These are phyloP conservation scores for Quercus alba DNA, from an alignment of 306 rosid genomes.

Conservation along the genomic window DNA sequence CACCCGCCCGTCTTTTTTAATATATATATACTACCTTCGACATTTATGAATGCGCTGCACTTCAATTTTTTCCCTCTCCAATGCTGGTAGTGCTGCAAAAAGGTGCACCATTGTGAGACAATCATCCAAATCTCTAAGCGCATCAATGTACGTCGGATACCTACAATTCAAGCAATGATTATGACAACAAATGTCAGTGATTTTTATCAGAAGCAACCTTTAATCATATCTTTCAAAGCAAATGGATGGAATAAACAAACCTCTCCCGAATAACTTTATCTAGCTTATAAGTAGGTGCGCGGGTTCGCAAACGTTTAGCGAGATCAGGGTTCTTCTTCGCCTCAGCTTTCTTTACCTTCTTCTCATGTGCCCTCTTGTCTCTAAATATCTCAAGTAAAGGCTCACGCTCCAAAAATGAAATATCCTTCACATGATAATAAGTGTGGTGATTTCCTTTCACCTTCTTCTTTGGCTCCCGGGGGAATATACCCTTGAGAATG, in stretches of 20 bases:
- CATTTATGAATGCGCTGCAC: slow-evolving; percentile 64
- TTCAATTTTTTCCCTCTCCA: slow-evolving; percentile 64
- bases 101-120: slow-evolving; percentile 92
- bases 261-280: slow-evolving; percentile 75
- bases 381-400: slow-evolving; percentile 72
- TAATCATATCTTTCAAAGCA: background rate
- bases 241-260: slow-evolving; percentile 31
- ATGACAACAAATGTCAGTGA: slow-evolving; percentile 4
- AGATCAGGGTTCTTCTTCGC: slow-evolving; percentile 79
- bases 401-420: slow-evolving; percentile 85
- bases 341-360: slow-evolving; percentile 78
- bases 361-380: slow-evolving; percentile 65
- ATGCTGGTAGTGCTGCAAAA: slow-evolving; percentile 82
- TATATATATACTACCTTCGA: slow-evolving; percentile 51
- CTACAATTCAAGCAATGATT: slow-evolving; percentile 30
- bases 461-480: slow-evolving; percentile 94
- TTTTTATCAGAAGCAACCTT: background rate
- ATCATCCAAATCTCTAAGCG: slow-evolving; percentile 91
- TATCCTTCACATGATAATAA: slow-evolving; percentile 88
- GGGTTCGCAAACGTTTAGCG: slow-evolving; percentile 48
- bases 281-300: slow-evolving; percentile 56
- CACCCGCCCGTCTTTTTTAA: too few species aligned
- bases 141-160: slow-evolving; percentile 86
- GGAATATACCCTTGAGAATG: slow-evolving; percentile 87
- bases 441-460: slow-evolving; percentile 91